Conservation (phyloP, 2,329 filamentous ascomycete genomes). For the Beauveria medogensis region DNA sequence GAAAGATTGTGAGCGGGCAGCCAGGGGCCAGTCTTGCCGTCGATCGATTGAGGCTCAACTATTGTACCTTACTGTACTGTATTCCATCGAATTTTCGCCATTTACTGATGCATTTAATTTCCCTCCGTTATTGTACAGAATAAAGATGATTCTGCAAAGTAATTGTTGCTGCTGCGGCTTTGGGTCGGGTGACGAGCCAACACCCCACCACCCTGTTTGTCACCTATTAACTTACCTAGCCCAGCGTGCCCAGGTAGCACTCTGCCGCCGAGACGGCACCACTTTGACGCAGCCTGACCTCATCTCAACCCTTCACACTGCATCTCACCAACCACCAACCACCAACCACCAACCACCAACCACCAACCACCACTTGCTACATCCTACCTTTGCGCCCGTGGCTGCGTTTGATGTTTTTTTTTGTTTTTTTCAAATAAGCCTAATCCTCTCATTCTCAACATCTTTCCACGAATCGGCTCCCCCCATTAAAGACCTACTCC, state of each 20-base stretch:
- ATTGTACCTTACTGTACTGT: too few species aligned
- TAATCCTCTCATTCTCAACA: too few species aligned
- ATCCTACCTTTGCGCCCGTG: too few species aligned
- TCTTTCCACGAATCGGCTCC: background rate
- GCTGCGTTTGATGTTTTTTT: too few species aligned
- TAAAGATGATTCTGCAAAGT: background rate
- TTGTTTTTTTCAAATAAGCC: too few species aligned
- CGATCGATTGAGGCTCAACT: background rate
- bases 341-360: background rate
- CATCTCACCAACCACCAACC: background rate
- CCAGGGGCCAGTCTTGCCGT: background rate
- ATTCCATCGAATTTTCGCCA: too few species aligned
- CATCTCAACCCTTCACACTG: background rate
- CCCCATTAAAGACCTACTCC: too few species aligned
- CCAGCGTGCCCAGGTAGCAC: background rate
- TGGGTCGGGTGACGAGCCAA: background rate
- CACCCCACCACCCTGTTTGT: background rate
- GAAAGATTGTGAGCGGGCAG: background rate
- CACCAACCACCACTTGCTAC: background rate
- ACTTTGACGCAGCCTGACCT: background rate
- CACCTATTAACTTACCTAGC: too few species aligned
- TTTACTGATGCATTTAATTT: too few species aligned
- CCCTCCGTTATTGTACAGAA: too few species aligned
- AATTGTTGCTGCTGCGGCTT: background rate
- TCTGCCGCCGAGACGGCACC: background rate